A percentile compares a stretch with the other conserved stretches of the same genome.
Conservation (phyloP, 2,329 filamentous ascomycete species). For the Epicoccum nigrum region DNA sequence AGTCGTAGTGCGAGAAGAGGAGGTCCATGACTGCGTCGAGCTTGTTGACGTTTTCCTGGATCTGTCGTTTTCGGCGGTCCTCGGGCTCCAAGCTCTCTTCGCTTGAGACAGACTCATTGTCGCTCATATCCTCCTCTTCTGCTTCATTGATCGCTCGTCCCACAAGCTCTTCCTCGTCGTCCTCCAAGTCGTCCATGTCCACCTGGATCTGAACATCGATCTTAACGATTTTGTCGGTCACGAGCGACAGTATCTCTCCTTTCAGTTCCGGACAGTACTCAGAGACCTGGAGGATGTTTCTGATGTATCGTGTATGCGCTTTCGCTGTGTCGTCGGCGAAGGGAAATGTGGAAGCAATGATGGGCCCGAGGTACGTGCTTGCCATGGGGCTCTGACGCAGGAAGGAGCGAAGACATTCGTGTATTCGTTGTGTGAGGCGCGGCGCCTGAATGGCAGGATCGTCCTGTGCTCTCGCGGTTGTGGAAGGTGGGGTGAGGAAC, state of each 20-base stretch:
- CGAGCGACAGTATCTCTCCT: slow-evolving; percentile 79
- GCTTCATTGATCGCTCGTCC: slow-evolving; percentile 57
- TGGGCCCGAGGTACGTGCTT: slow-evolving; percentile 69
- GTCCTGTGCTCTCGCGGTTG: slow-evolving; percentile 59
- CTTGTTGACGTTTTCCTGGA: slow-evolving; percentile 85
- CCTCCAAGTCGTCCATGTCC: slow-evolving; percentile 90
- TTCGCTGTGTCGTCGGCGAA: slow-evolving; percentile 76
- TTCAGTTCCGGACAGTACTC: slow-evolving; percentile 79
- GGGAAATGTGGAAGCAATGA: slow-evolving; percentile 74
- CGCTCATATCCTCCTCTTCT: slow-evolving; percentile 63
- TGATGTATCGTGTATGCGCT: slow-evolving; percentile 84
- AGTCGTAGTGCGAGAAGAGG: slow-evolving; percentile 82
- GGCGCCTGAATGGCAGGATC: slow-evolving; percentile 65
- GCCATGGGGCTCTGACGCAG: slow-evolving; percentile 82
- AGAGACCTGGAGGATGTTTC: slow-evolving; percentile 79
- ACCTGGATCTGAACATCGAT: slow-evolving; percentile 95
- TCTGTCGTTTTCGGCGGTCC: slow-evolving; percentile 66
- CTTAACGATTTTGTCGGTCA: slow-evolving; percentile 86
- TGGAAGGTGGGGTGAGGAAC: slow-evolving; percentile 68
- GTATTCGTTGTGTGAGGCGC: slow-evolving; percentile 74
- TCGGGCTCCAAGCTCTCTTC: slow-evolving; percentile 66
- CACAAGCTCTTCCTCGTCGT: slow-evolving; percentile 79
- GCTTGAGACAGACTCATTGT: slow-evolving; percentile 73
- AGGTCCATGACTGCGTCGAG: slow-evolving; percentile 89
- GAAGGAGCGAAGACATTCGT: slow-evolving; percentile 76